Conservation (phyloP, 2,329 filamentous ascomycete genomes). For the Cladosporium halotolerans region DNA sequence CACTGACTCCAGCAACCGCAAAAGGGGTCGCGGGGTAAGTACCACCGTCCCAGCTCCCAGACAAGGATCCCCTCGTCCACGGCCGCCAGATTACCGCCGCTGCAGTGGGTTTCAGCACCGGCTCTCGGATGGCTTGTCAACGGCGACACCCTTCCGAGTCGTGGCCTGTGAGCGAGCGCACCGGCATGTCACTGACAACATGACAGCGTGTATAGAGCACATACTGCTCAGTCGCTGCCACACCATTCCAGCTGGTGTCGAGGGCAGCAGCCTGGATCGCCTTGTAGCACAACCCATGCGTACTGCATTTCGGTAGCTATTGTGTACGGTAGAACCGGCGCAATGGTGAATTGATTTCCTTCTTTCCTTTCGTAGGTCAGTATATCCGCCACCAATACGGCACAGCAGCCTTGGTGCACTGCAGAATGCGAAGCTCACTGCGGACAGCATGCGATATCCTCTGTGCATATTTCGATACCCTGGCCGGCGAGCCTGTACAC, state of each 20-base stretch:
- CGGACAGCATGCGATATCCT: conserved; percentile 9
- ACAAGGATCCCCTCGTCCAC: not conserved
- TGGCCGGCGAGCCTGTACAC: conserved; percentile 11
- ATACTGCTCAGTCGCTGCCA: conserved; percentile 1
- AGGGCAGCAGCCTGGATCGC: conserved; percentile 5
- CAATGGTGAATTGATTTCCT: conserved; percentile 10
- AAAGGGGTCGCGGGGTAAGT: not conserved
- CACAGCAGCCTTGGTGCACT: not conserved
- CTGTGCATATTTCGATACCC: conserved; percentile 10
- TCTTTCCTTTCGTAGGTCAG: conserved; percentile 7
- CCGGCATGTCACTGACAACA: conserved; percentile 7
- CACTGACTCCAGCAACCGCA: not conserved
- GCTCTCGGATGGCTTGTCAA: not conserved
- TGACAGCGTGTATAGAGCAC: not conserved
- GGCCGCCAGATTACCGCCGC: not conserved
- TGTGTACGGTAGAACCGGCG: conserved; percentile 8
- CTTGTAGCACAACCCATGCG: conserved; percentile 11
- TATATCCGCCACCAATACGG: not conserved
- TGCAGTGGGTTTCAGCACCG: conserved; percentile 5
- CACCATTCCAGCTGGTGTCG: not conserved
- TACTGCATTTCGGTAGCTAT: conserved; percentile 4
- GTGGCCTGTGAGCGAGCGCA: conserved; percentile 1
- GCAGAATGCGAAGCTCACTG: conserved; percentile 8
- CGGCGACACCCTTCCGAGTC: conserved; percentile 4
- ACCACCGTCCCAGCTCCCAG: not conserved